A percentile compares a stretch with the other conserved stretches of the same genome.
These are phyloP conservation scores for Colletotrichum sp. DNA, from an alignment of 2,329 filamentous ascomycete genomes.

Conservation along the genomic window DNA sequence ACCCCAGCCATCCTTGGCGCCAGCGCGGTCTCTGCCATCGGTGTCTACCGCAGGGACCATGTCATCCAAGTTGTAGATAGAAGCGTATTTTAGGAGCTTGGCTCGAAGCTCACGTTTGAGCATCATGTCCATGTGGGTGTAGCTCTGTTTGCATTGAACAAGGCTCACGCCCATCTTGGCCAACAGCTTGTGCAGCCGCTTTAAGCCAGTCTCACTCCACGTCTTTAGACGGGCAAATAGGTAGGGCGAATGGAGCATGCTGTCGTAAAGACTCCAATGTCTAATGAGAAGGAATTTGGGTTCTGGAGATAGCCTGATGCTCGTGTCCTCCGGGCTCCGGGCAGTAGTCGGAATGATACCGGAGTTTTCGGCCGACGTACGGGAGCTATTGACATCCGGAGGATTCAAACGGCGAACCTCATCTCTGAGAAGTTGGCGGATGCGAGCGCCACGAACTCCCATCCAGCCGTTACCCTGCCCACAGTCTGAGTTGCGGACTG, in stretches of 20 bases:
- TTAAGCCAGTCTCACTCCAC: slow-evolving; percentile 89
- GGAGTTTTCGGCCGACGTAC: slow-evolving; percentile 67
- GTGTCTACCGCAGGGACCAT: slow-evolving; percentile 83
- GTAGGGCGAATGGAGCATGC: slow-evolving; percentile 97
- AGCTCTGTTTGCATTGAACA: slow-evolving; percentile 92
- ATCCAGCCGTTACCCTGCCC: slow-evolving; percentile 75
- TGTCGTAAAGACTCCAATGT: slow-evolving; percentile 98
- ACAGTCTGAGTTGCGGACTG: slow-evolving; percentile 59
- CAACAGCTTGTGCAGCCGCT: slow-evolving; percentile 89
- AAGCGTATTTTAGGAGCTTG: slow-evolving; percentile 88
- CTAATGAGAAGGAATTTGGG: slow-evolving; percentile 90
- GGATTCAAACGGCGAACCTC: slow-evolving; percentile 95
- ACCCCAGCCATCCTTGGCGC: slow-evolving; percentile 90
- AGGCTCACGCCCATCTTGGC: slow-evolving; percentile 98
- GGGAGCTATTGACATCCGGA: slow-evolving; percentile 68
- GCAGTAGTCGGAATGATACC: slow-evolving; percentile 92
- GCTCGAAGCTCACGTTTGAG: slow-evolving; percentile 86
- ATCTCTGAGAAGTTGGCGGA: slow-evolving; percentile 86
- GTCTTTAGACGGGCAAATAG: slow-evolving; percentile 90
- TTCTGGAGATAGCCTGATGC: slow-evolving; percentile 91
- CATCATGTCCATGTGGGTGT: slow-evolving; percentile 98
- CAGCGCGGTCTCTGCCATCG: slow-evolving; percentile 70
- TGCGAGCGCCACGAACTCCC: slow-evolving; percentile 79
- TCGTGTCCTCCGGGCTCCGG: slow-evolving; percentile 86
- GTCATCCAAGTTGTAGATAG: slow-evolving; percentile 91